Evolutionary conservation across 768 basidiomycete genomes (phyloP).

Genomic region (Amanita rimosa): DNA sequence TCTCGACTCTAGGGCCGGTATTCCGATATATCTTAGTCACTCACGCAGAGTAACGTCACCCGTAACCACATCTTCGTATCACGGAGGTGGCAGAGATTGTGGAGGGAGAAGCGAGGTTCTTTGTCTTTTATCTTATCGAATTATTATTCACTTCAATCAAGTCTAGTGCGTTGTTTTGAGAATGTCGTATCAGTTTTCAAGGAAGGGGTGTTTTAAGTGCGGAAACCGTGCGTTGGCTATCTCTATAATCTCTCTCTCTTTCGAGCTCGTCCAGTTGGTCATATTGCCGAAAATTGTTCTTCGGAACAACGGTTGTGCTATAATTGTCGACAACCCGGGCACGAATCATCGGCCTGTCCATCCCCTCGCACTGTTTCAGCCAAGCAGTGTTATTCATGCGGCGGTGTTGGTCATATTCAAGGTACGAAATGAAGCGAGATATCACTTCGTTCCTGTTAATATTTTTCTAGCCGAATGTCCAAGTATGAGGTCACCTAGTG

Average conservation of each 20-base stretch:
- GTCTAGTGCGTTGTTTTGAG: constrained; percentile 19
- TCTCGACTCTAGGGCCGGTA: constrained; percentile 4
- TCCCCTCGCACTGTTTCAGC: constrained; percentile 72
- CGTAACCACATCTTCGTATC: constrained; percentile 37
- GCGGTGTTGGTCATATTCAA: constrained; percentile 85
- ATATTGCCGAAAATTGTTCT: constrained; percentile 87
- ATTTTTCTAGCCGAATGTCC: constrained; percentile 59
- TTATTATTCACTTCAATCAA: neutral
- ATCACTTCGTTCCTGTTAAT: neutral
- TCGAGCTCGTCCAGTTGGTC: constrained; percentile 51
- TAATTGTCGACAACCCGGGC: constrained; percentile 92
- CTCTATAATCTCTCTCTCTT: constrained; percentile 8
- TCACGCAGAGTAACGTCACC: constrained; percentile 20
- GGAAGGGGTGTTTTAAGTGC: constrained; percentile 90
- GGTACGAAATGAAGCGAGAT: constrained; percentile 15
- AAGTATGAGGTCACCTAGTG: constrained; percentile 57
- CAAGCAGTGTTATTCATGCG: constrained; percentile 90
- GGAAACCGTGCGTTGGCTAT: constrained; percentile 61
- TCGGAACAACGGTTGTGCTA: constrained; percentile 87
- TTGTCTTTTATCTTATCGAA: neutral
- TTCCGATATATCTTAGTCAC: constrained; percentile 3
- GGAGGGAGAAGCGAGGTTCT: constrained; percentile 51
- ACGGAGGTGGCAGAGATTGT: constrained; percentile 58
- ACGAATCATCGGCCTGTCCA: constrained; percentile 83
- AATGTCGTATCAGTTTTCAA: constrained; percentile 78